Evolutionary conservation across 129 eudicot genomes (phyloP).

Genomic region (Chrysanthemum lavandulifolium): DNA sequence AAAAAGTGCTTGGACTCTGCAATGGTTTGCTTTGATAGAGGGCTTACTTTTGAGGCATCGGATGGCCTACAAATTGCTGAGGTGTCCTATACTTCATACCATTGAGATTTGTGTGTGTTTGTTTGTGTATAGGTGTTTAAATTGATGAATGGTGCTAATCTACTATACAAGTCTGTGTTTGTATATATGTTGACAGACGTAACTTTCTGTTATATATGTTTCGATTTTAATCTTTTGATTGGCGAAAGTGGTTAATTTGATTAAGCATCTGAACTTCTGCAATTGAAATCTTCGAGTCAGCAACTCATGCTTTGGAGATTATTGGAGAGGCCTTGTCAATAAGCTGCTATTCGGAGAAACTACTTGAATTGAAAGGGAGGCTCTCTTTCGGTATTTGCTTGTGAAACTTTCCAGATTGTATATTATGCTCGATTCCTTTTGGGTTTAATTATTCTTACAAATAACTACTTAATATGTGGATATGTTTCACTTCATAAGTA

Average conservation of each 20-base stretch:
- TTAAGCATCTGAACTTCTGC: constrained; percentile 50
- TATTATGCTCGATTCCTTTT: background rate
- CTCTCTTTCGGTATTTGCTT: constrained; percentile 55
- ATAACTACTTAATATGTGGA: constrained; percentile 9
- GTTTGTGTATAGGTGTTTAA: background rate
- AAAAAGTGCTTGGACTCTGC: no score
- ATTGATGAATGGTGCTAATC: background rate
- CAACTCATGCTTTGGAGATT: constrained; percentile 49
- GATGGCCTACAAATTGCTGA: no score
- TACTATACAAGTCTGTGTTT: background rate
- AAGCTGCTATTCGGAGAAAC: constrained; percentile 68
- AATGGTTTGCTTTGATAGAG: no score
- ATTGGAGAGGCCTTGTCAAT: constrained; percentile 58
- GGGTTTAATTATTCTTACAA: no score
- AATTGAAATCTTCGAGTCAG: constrained; percentile 55
- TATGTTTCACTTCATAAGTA: constrained; percentile 52
- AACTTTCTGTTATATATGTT: background rate
- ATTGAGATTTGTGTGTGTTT: no score
- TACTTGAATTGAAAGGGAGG: constrained; percentile 81
- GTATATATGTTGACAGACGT: background rate
- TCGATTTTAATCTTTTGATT: constrained; percentile 28
- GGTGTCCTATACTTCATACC: no score
- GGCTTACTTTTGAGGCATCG: no score
- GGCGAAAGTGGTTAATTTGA: constrained; percentile 55
- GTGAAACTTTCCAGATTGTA: constrained; percentile 1